phyloP scores from a whole-genome alignment of 2,329 filamentous ascomycete genomes.

The Penicillium sp. region DNA sequence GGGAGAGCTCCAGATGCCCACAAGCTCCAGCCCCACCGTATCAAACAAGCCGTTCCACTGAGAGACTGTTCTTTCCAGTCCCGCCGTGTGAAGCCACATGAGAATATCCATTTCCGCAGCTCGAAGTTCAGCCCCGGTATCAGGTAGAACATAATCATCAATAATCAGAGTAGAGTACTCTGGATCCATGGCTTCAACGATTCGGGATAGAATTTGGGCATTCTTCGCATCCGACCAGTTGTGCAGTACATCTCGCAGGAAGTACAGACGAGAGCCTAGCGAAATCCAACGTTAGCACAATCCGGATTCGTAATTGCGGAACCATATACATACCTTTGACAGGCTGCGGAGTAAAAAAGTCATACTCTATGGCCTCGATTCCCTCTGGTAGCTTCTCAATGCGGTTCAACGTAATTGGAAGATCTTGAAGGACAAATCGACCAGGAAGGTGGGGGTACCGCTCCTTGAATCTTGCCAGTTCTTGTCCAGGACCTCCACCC shows the following conservation, averaged over 20 bases:
- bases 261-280: conserved; percentile 35
- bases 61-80: conserved; percentile 38
- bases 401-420: conserved; percentile 37
- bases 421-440: conserved; percentile 51
- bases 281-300: neutral
- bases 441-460: conserved; percentile 41
- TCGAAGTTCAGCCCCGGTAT: conserved; percentile 28
- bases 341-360: conserved; percentile 50
- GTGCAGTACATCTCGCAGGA: conserved; percentile 38
- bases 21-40: conserved; percentile 30
- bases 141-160: conserved; percentile 43
- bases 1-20: conserved; percentile 13
- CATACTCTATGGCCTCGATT: conserved; percentile 40
- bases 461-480: conserved; percentile 35
- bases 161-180: conserved; percentile 44
- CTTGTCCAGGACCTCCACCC: conserved; percentile 44
- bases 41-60: conserved; percentile 38
- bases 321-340: conserved; percentile 36
- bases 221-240: conserved; percentile 33
- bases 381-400: conserved; percentile 4
- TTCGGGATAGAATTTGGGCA: conserved; percentile 26
- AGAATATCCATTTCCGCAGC: conserved; percentile 39
- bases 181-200: conserved; percentile 35
- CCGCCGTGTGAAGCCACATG: conserved; percentile 41
- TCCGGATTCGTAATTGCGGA: neutral